Conservation (phyloP, 768 basidiomycete genomes). For the Chalciporus chontae region DNA sequence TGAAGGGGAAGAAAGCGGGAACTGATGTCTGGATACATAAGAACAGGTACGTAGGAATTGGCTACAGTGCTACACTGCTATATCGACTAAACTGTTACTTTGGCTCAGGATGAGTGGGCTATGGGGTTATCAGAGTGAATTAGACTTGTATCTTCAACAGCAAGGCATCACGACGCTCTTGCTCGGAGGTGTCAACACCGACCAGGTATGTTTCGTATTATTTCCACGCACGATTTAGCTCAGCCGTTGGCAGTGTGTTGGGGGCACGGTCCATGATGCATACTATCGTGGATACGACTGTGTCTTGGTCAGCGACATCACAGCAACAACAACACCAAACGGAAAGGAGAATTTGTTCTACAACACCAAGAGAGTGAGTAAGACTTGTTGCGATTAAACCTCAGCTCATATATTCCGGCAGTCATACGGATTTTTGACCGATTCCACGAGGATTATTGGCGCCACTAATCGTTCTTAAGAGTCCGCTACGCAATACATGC, state of each 20-base stretch:
- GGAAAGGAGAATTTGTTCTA: constrained; percentile 57
- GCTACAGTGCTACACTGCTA: not conserved
- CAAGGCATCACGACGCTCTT: constrained; percentile 60
- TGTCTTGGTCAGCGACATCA: constrained; percentile 53
- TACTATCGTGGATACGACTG: constrained; percentile 66
- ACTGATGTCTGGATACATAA: constrained; percentile 74
- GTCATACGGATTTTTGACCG: constrained; percentile 52
- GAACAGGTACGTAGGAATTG: constrained; percentile 43
- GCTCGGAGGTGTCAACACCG: constrained; percentile 64
- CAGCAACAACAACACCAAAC: constrained; percentile 59
- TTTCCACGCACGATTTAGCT: not conserved
- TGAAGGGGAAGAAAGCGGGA: constrained; percentile 48
- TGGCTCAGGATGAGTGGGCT: constrained; percentile 55
- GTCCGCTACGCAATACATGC: not conserved
- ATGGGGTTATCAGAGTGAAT: constrained; percentile 60
- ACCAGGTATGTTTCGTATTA: constrained; percentile 42
- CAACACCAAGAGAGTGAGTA: constrained; percentile 51
- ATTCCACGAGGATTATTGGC: constrained; percentile 29
- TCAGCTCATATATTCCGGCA: constrained; percentile 17
- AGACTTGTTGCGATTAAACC: not conserved
- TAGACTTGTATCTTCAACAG: constrained; percentile 61
- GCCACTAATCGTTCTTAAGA: constrained; percentile 5
- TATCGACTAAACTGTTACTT: not conserved
- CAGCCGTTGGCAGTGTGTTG: constrained; percentile 46
- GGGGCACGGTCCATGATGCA: constrained; percentile 60